phyloP scores from a whole-genome alignment of 148 eudicot genomes.

The Linanthus parryae region DNA sequence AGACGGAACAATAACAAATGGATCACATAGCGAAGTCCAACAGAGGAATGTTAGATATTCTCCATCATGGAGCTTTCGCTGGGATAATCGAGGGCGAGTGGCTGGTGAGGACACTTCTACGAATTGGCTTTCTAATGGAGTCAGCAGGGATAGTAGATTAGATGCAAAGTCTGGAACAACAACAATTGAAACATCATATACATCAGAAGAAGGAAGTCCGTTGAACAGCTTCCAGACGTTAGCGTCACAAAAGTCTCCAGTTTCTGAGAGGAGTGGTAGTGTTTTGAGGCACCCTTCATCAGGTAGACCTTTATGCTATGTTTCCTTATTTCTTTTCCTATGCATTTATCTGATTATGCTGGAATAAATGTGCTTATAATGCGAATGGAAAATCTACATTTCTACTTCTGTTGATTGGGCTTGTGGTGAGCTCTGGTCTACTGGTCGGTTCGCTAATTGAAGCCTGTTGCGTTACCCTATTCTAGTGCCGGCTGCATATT shows the following conservation, averaged over 20 bases:
- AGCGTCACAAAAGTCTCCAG: conserved; percentile 58
- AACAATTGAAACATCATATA: conserved; percentile 60
- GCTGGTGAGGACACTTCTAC: conserved; percentile 81
- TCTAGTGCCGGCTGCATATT: too few species aligned
- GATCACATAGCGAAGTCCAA: conserved; percentile 46
- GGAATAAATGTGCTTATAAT: too few species aligned
- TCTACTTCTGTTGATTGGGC: too few species aligned
- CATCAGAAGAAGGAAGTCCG: conserved; percentile 80
- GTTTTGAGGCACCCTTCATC: conserved; percentile 37
- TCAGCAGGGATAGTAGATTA: conserved; percentile 42
- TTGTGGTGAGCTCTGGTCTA: too few species aligned
- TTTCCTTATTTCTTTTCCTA: neutral
- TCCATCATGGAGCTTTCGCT: conserved; percentile 93
- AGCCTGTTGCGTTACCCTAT: too few species aligned
- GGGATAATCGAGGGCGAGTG: conserved; percentile 93
- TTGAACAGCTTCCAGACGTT: conserved; percentile 50
- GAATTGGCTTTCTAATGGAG: conserved; percentile 53
- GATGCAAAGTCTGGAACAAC: conserved; percentile 56
- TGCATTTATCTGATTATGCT: too few species aligned
- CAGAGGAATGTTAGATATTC: conserved; percentile 68
- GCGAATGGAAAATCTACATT: too few species aligned
- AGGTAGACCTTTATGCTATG: conserved; percentile 32
- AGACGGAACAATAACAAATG: conserved; percentile 63
- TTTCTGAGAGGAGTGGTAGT: conserved; percentile 34
- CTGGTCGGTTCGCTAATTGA: too few species aligned